Conservation (phyloP, 768 basidiomycete species). For the Suillus decipiens region DNA sequence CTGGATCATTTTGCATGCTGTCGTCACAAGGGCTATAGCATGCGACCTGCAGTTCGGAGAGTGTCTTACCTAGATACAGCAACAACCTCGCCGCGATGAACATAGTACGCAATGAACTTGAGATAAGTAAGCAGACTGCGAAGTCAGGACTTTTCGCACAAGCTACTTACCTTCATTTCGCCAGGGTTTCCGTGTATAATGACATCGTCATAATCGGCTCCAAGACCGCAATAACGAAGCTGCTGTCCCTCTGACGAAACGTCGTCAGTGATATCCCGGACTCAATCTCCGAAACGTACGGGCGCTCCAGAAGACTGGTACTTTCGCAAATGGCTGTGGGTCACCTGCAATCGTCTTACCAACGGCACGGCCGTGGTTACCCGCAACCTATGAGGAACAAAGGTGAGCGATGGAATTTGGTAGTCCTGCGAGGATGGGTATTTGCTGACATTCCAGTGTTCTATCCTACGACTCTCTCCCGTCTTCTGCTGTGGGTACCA, state of each 20-base stretch:
- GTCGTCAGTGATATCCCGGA: constrained; percentile 6
- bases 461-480: constrained; percentile 62
- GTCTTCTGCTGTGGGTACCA: constrained; percentile 63
- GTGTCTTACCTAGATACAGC: constrained; percentile 61
- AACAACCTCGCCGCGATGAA: constrained; percentile 60
- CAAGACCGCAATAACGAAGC: constrained; percentile 81
- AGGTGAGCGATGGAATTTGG: neutral
- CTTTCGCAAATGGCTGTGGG: constrained; percentile 68
- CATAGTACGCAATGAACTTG: constrained; percentile 82
- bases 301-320: constrained; percentile 90
- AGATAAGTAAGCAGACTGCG: neutral
- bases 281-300: constrained; percentile 46
- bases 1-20: constrained; percentile 82
- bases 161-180: constrained; percentile 67
- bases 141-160: neutral
- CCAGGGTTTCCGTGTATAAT: constrained; percentile 73
- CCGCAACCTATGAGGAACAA: constrained; percentile 59
- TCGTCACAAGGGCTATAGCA: constrained; percentile 6
- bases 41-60: neutral
- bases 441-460: constrained; percentile 84
- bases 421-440: neutral
- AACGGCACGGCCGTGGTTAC: constrained; percentile 84
- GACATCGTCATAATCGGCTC: constrained; percentile 71
- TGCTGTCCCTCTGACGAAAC: constrained; percentile 71
- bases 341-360: constrained; percentile 72